A percentile compares a stretch with the other conserved stretches of the same genome.
Conservation (phyloP, 2,329 filamentous ascomycete genomes). For the Shiraia sp. region DNA sequence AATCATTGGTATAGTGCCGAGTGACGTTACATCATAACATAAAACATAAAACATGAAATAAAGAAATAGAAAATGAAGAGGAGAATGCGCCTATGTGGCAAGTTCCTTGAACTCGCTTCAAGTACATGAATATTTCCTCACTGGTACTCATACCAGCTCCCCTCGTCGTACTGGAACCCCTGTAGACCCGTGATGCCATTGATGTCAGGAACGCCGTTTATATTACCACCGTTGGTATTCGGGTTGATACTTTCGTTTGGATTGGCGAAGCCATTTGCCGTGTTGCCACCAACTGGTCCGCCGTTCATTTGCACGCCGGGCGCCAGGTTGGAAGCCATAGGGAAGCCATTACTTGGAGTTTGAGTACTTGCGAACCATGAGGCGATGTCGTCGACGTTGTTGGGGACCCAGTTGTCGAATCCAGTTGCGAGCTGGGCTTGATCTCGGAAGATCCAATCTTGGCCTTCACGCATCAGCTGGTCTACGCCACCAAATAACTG, state of each 20-base stretch:
- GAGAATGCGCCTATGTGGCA: too few relatives aligned
- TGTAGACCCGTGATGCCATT: conserved; percentile 16
- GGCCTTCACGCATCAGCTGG: conserved; percentile 63
- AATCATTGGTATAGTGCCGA: too few relatives aligned
- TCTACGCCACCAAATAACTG: conserved; percentile 64
- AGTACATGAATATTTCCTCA: neutral
- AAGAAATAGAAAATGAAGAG: too few relatives aligned
- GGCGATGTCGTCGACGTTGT: conserved; percentile 35
- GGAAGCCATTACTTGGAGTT: conserved; percentile 12
- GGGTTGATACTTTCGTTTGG: conserved; percentile 15
- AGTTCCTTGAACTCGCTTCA: too few relatives aligned
- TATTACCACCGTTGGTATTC: conserved; percentile 4
- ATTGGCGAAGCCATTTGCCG: conserved; percentile 11
- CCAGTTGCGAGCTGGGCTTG: conserved; percentile 64
- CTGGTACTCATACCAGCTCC: conserved; percentile 29
- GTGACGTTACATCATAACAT: too few relatives aligned
- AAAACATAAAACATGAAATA: too few relatives aligned
- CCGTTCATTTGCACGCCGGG: conserved; percentile 18
- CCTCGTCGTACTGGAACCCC: conserved; percentile 30
- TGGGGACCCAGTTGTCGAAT: conserved; percentile 63
- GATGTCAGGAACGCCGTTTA: conserved; percentile 10
- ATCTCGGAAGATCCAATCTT: conserved; percentile 65
- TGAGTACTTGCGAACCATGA: conserved; percentile 31
- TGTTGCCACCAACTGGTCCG: conserved; percentile 17
- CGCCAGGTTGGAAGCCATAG: conserved; percentile 2